Percentiles rank a stretch among this genome's conserved stretches.
phyloP scores from a whole-genome alignment of 2,329 filamentous ascomycete species.

The Metarhizium robertsii region DNA sequence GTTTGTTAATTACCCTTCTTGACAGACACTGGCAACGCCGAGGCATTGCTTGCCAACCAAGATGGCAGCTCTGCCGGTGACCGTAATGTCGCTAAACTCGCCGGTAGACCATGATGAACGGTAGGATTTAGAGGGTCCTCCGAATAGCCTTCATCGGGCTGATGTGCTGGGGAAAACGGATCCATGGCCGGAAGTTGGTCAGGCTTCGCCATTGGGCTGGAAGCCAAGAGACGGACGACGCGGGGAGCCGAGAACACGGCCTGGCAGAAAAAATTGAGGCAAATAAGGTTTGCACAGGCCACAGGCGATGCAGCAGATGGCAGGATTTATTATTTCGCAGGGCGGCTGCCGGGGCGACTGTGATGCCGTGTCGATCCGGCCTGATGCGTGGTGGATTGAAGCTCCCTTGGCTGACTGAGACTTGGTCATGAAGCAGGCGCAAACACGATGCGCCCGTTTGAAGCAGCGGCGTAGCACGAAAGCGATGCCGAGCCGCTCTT shows the following conservation, averaged over 20 bases:
- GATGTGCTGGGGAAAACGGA: conserved; percentile 39
- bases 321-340: background rate
- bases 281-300: background rate
- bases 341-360: background rate
- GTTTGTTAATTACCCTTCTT: conserved; percentile 23
- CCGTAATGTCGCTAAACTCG: conserved; percentile 23
- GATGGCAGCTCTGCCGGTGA: conserved; percentile 35
- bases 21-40: conserved; percentile 36
- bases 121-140: conserved; percentile 55
- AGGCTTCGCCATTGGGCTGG: conserved; percentile 17
- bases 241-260: background rate
- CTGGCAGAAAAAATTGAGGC: background rate
- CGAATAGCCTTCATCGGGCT: conserved; percentile 80
- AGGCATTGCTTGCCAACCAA: conserved; percentile 41
- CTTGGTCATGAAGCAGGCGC: background rate
- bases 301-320: background rate
- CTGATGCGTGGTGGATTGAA: background rate
- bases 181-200: conserved; percentile 27
- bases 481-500: background rate
- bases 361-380: background rate
- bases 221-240: background rate
- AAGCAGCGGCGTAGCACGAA: background rate
- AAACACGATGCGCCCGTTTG: background rate
- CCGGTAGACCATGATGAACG: conserved; percentile 21
- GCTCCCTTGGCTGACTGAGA: background rate